Base-by-base conservation (phyloP, 1,139 yeast genomes). In the Yamadazyma sp. region DNA sequence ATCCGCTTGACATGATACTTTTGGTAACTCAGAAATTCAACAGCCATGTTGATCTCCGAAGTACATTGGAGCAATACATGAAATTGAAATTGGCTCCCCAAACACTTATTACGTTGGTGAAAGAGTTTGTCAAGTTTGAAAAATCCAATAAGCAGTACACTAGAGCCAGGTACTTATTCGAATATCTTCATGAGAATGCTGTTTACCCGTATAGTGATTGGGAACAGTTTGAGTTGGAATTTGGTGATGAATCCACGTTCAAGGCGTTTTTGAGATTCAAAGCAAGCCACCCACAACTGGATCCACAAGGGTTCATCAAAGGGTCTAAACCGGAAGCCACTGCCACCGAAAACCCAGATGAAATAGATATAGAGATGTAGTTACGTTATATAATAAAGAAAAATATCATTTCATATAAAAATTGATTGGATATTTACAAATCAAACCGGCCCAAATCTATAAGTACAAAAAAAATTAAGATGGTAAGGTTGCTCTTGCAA, bases 231-330 rank as follows among this genome's bases (percentile, higher is more conserved):
- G 97, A 89, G 55, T 58, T 87, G 29, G 69, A 75, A 15, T 53
- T 77, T 56, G 97, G 97, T 2, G 67, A 75, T 45, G 95, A 86
- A 52, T 72, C 69, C 2, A 77, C 86, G 0, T 88, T 77, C 59
- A 88, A 85, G 51, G 84, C 81, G 12, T 84, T 88, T 91, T 60
- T 89, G 17, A 67, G 83, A 35, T 66, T 73, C 49, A 86, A 82
- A 14, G 23, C 14, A 15, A 18, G 16, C 20, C 31, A 34, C 11
- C 41, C 48, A 1, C 47, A 52, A 11, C 41, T 47, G 7, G 39
- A 40, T 12, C 70, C 77, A 0, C 59, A 73, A 47, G 87, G 86
- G 5, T 85, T 86, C 55, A 81, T 81, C 15, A 75, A 72, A 36
- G 64, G 75, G 1, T 54, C 59, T 17, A 33, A 17, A 4, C 12